phyloP scores from a whole-genome alignment of 139 green algal species.

The Tetraselmis chui region DNA sequence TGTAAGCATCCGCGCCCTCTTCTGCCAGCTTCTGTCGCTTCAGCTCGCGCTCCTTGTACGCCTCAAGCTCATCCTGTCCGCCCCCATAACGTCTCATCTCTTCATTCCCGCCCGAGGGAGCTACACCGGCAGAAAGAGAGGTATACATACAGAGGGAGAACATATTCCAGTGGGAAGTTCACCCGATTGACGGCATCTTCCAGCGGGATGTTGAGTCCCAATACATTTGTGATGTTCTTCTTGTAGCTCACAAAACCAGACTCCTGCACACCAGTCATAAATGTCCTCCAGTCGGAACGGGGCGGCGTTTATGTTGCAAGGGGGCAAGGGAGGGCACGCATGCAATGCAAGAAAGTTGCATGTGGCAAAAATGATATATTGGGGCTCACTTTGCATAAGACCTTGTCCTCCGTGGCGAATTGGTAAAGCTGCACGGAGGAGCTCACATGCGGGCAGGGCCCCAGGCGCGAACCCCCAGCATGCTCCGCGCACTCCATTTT shows the following conservation, averaged over 20 bases:
- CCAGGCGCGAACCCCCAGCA: slow-evolving; percentile 24
- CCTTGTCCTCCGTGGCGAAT: slow-evolving; percentile 46
- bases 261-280: slow-evolving; percentile 39
- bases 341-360: background rate
- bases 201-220: slow-evolving; percentile 76
- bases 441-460: background rate
- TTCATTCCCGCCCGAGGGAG: too few relatives aligned
- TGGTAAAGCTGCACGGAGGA: slow-evolving; percentile 37
- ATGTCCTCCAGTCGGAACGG: slow-evolving; percentile 40
- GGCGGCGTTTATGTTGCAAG: background rate
- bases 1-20: slow-evolving; percentile 48
- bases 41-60: slow-evolving; percentile 58
- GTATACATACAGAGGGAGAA: too few relatives aligned
- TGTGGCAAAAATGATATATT: slow-evolving; percentile 1
- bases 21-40: slow-evolving; percentile 66
- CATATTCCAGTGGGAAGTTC: background rate
- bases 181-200: slow-evolving; percentile 75
- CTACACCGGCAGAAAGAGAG: too few relatives aligned
- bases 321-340: background rate
- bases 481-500: slow-evolving; percentile 43
- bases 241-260: slow-evolving; percentile 59
- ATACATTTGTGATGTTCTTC: slow-evolving; percentile 34
- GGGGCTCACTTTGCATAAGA: slow-evolving; percentile 33
- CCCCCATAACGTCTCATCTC: too few relatives aligned
- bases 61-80: slow-evolving; percentile 44